Evolutionary conservation across 2,329 filamentous ascomycete genomes (phyloP).

Genomic region (Trichoderma oligosporum): DNA sequence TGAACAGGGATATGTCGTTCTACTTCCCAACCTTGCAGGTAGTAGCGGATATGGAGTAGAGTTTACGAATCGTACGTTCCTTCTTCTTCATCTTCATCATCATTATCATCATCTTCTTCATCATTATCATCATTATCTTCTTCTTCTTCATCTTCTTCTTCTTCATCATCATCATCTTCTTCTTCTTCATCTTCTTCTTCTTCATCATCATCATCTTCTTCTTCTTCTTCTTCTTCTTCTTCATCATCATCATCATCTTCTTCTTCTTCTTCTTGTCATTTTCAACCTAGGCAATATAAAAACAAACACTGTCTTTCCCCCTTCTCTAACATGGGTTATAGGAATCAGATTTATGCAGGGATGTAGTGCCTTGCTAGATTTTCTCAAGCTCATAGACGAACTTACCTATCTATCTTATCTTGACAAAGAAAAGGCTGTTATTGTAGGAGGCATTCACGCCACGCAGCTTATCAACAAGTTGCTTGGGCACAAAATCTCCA

Average conservation of each 20-base stretch:
- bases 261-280: too few species aligned
- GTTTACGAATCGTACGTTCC: constrained; percentile 26
- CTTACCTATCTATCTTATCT: constrained; percentile 51
- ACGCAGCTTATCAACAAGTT: constrained; percentile 61
- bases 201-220: not conserved
- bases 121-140: too few species aligned
- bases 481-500: constrained; percentile 50
- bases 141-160: too few species aligned
- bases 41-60: constrained; percentile 53
- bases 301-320: too few species aligned
- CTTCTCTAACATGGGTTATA: constrained; percentile 22
- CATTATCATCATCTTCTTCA: too few species aligned
- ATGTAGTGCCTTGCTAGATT: constrained; percentile 51
- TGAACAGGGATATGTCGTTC: constrained; percentile 57
- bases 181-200: not conserved
- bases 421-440: constrained; percentile 50
- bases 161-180: too few species aligned
- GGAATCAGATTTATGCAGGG: constrained; percentile 53
- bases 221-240: too few species aligned
- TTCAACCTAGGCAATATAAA: too few species aligned
- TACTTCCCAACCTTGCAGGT: constrained; percentile 58
- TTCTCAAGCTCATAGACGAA: constrained; percentile 51
- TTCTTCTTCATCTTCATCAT: too few species aligned
- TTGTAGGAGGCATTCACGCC: constrained; percentile 53
- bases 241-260: too few species aligned